Evolutionary conservation across 352 stramenopile species (phyloP).

Genomic region (Phytophthora multivora): DNA sequence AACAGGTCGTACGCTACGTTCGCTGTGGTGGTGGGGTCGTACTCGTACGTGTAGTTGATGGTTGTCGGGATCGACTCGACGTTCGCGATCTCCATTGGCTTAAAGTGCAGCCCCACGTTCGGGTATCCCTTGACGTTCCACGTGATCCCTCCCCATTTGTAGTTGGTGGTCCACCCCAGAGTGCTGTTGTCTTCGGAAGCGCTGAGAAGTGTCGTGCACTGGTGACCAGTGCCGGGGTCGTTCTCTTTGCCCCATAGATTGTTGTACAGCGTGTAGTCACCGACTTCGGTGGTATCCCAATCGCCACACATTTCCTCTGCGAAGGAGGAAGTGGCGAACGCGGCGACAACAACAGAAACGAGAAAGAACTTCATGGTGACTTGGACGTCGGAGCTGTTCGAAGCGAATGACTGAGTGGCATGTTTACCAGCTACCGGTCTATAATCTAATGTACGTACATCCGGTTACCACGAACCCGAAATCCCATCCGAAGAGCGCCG

Average conservation of each 20-base stretch:
- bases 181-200: slow-evolving; percentile 12
- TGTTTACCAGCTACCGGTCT: background rate
- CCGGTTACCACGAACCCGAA: background rate
- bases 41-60: slow-evolving; percentile 42
- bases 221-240: slow-evolving; percentile 24
- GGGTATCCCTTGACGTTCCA: slow-evolving; percentile 35
- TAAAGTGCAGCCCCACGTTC: slow-evolving; percentile 30
- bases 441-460: background rate
- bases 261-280: slow-evolving; percentile 48
- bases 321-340: slow-evolving; percentile 7
- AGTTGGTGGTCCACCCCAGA: slow-evolving; percentile 26
- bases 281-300: slow-evolving; percentile 30
- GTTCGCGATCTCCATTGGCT: slow-evolving; percentile 29
- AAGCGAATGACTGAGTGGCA: slow-evolving; percentile 14
- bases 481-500: background rate
- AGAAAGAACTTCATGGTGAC: slow-evolving; percentile 30
- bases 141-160: slow-evolving; percentile 27
- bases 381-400: background rate
- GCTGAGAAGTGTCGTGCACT: slow-evolving; percentile 27
- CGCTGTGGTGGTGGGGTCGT: slow-evolving; percentile 20
- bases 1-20: slow-evolving; percentile 46
- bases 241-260: slow-evolving; percentile 41
- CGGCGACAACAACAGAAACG: background rate
- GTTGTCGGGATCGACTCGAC: slow-evolving; percentile 40
- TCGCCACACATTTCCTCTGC: slow-evolving; percentile 36